A percentile compares a stretch with the other conserved stretches of the same genome.
phyloP scores from a whole-genome alignment of 805 yeast species.

The Tetrapisispora arboricola region DNA sequence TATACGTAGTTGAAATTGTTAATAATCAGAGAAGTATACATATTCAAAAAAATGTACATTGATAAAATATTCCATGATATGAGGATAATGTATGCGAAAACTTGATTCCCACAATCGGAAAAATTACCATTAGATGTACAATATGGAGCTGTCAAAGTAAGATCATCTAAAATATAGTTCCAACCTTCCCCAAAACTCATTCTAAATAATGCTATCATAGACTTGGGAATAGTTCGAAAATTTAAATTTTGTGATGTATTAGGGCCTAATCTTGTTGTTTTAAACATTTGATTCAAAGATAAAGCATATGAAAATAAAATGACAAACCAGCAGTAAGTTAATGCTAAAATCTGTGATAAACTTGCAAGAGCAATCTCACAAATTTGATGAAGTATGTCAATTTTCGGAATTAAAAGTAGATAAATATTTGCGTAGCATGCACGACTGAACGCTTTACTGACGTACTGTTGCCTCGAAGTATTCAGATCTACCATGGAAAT shows the following conservation, averaged over 20 bases:
- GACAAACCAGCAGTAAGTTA: conserved; percentile 1
- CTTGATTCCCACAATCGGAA: neutral
- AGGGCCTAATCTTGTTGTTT: conserved; percentile 1
- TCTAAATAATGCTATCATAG: neutral
- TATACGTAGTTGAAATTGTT: conserved; percentile 1
- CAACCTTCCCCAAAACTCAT: conserved; percentile 4
- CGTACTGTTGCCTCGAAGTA: neutral
- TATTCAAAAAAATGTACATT: conserved; percentile 2
- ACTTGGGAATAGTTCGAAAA: conserved; percentile 1
- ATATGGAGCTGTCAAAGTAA: neutral
- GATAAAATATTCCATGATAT: conserved; percentile 3
- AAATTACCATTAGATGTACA: neutral
- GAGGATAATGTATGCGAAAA: neutral
- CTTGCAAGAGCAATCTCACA: conserved; percentile 1
- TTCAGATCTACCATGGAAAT: neutral
- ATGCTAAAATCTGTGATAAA: neutral
- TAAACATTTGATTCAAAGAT: neutral
- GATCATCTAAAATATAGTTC: conserved; percentile 3
- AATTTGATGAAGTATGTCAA: neutral
- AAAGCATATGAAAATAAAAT: conserved; percentile 1
- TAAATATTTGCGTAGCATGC: neutral
- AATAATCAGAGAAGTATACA: conserved; percentile 1
- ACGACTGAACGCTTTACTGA: neutral
- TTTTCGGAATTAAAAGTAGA: neutral
- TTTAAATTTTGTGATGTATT: conserved; percentile 1